Evolutionary conservation across 2,329 filamentous ascomycete species (phyloP), one percentile per base, ranked within the genome.

Genomic region (Penicillium freii): DNA sequence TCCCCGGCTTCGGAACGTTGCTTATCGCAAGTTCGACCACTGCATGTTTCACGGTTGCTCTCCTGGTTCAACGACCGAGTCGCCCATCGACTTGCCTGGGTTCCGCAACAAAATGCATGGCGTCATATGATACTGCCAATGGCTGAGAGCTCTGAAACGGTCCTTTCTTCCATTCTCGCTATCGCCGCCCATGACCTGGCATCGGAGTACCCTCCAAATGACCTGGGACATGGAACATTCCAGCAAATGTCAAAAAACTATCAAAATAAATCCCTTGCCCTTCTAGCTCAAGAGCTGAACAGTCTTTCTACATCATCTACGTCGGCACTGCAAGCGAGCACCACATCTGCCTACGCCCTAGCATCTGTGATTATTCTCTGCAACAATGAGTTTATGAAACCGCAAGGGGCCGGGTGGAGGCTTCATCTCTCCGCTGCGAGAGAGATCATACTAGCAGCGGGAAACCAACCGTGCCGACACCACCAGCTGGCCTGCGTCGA

Each of bases 361-460:
- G 64, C 64, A 29, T 63, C 64, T 15, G 61, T 63, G 17, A 52
- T 65, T 31, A 48, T 64, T 27, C 61, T 65, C 11, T 66, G 62
- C 51, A 66, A 66, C 21, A 54, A 61, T 15, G 64, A 66, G 23
- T 61, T 66, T 50, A 60, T 66, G 48, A 57, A 57, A n/a, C 57
- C 59, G 5, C 56, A 66, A 33, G 50, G 51, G 5, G 58, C 57
- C 9, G 56, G 53, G 29, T 66, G 64, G 64, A 51, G 45, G 23
- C 52, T 66, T 17, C 64, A 66, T 51, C 60, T 64, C 42, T 58
- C 63, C 25, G 64, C 62, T 21, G 64, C 62, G 15, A 55, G 59
- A 21, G 62, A 60, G 33, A 60, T 66, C 36, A 64, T 62, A 15
- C n/a, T 55, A n/a, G 54, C 57, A 5, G 44, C 44, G 13, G 34